Percentiles rank a stretch among this genome's conserved stretches.
These are phyloP conservation scores for Agarophyton chilense DNA, from an alignment of 23 red algal species.

Conservation along the genomic window DNA sequence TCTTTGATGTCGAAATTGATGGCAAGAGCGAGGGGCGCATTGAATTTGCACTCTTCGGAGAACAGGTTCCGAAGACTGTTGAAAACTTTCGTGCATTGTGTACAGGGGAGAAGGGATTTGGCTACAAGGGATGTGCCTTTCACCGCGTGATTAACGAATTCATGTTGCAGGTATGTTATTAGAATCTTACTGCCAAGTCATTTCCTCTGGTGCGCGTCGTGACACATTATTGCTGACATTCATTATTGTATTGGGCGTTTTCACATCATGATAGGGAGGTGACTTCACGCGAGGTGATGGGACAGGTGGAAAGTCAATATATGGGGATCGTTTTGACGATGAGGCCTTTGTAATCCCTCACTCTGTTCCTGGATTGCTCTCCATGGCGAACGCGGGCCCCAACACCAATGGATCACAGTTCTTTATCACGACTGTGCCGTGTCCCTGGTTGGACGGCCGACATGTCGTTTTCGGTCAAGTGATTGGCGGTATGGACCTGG, in stretches of 20 bases:
- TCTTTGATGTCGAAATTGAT: slow-evolving; percentile 93
- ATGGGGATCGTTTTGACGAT: slow-evolving; percentile 89
- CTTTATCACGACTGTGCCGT: slow-evolving; percentile 86
- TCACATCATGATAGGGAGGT: slow-evolving; percentile 57
- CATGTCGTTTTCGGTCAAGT: slow-evolving; percentile 98
- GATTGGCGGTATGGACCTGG: slow-evolving; percentile 89
- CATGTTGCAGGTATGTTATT: slow-evolving; percentile 76
- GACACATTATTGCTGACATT: neutral
- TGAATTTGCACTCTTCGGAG: slow-evolving; percentile 87
- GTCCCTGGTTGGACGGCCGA: slow-evolving; percentile 78
- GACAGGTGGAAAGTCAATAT: slow-evolving; percentile 93
- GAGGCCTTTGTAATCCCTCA: slow-evolving; percentile 90
- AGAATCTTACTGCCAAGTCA: neutral
- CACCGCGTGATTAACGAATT: slow-evolving; percentile 89
- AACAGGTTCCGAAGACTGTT: slow-evolving; percentile 88
- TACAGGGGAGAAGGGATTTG: slow-evolving; percentile 90
- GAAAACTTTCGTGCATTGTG: slow-evolving; percentile 89
- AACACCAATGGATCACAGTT: slow-evolving; percentile 97
- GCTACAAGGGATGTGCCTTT: slow-evolving; percentile 80
- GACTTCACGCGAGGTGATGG: slow-evolving; percentile 93
- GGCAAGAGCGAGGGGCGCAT: slow-evolving; percentile 82
- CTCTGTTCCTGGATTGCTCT: slow-evolving; percentile 71
- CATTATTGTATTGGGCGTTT: neutral
- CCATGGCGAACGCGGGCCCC: slow-evolving; percentile 97
- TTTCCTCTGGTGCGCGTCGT: neutral